Evolutionary conservation across 2,329 filamentous ascomycete species (phyloP).

Genomic region (Paraphaeosphaeria sporulosa): DNA sequence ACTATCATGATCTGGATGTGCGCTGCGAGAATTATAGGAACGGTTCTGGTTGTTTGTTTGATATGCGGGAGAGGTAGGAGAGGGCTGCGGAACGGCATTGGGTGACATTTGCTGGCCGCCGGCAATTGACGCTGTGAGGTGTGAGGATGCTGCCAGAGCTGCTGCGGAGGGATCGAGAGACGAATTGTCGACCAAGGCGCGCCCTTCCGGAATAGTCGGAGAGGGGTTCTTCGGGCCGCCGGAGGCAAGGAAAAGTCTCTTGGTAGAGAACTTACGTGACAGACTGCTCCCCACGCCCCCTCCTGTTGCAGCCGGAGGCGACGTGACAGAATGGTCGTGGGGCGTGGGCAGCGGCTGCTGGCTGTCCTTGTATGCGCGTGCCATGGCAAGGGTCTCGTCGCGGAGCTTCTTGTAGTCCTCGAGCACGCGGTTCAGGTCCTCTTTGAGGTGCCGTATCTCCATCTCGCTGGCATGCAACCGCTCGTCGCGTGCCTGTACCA

Average conservation of each 20-base stretch:
- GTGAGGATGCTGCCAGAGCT: slow-evolving; percentile 58
- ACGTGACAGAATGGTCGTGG: slow-evolving; percentile 45
- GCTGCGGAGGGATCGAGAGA: slow-evolving; percentile 60
- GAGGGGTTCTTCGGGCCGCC: slow-evolving; percentile 59
- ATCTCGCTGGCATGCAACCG: slow-evolving; percentile 83
- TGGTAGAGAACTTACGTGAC: slow-evolving; percentile 61
- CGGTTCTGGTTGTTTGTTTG: slow-evolving; percentile 37
- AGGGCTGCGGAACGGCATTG: slow-evolving; percentile 53
- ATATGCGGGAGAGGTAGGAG: slow-evolving; percentile 60
- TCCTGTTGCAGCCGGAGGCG: slow-evolving; percentile 45
- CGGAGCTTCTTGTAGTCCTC: slow-evolving; percentile 89
- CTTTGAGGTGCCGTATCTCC: slow-evolving; percentile 78
- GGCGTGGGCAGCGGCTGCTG: slow-evolving; percentile 81
- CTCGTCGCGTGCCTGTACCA: slow-evolving; percentile 88
- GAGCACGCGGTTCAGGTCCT: slow-evolving; percentile 58
- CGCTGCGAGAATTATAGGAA: slow-evolving; percentile 39
- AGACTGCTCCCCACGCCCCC: slow-evolving; percentile 53
- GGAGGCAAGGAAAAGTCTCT: slow-evolving; percentile 59
- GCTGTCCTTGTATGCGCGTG: slow-evolving; percentile 90
- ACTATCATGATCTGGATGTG: slow-evolving; percentile 41
- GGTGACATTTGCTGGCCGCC: slow-evolving; percentile 50
- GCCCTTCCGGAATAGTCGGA: slow-evolving; percentile 57
- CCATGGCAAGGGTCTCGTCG: slow-evolving; percentile 89
- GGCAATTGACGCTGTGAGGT: slow-evolving; percentile 59
- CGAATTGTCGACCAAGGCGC: slow-evolving; percentile 50